Base-by-base conservation (phyloP, 2,329 filamentous ascomycete species). In the Aspergillus unguis region DNA sequence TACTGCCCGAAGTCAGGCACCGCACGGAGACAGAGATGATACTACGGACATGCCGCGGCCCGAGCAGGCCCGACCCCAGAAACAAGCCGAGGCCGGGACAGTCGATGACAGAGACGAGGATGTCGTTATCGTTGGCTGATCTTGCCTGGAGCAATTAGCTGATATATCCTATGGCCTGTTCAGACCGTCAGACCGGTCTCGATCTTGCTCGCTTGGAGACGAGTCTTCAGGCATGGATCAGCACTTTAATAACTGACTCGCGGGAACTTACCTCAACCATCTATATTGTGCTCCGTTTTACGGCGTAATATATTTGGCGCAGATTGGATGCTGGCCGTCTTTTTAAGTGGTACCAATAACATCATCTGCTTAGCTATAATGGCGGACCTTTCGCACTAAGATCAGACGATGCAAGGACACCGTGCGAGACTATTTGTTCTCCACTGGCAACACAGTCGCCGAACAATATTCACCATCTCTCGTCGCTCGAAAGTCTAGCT, bases 101-200 rank as follows among this genome's bases (percentile, higher is more conserved):
- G 65, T 67, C 62, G 67, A 71, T 52, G 61, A 44, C 5, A 35
- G 42, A 27, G 51, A 53, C 10, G 68, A 70, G 38, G 69, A 71
- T 48, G 62, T 71, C 28, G 67, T 71, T 43, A 55, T 71, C n/a
- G 60, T 72, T 51, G 62, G 69, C 46, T 67, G 58, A 55, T 40
- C 26, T 8, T 45, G 41, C 23, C 26, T 46, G 46, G 27, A 25
- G 9, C 44, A 27, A 11, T 43, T 17, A 17, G 17, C 17, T 17
- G 17, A 17, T 17, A 17, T 17, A 17, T 17, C 17, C 17, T 17
- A 61, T 42, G 31, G 9, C 32, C 26, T 41, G 29, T 47, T 33
- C 36, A n/a, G 29, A 23, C 27, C 27, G 17, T 38, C 2, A 31
- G 45, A 3, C 27, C 11, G 26, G 5, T n/a, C 28, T 42, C 36